Conservation (phyloP, 1,139 yeast genomes). For the Schwanniomyces etchellsii region DNA sequence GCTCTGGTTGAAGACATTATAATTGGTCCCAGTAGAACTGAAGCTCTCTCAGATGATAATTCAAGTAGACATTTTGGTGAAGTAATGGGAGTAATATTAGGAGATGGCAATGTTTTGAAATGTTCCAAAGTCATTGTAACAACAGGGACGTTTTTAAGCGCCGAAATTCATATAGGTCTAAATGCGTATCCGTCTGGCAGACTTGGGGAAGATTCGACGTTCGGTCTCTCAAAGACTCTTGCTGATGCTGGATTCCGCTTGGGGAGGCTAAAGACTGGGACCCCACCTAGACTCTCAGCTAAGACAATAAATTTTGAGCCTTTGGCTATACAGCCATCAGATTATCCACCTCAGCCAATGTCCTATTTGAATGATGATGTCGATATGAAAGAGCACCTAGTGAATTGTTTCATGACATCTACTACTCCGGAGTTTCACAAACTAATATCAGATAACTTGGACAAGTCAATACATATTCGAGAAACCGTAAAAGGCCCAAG, state of each 20-base stretch:
- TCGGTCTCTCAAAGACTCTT: slow-evolving; percentile 79
- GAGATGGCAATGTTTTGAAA: slow-evolving; percentile 55
- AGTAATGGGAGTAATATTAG: slow-evolving; percentile 68
- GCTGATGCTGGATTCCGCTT: slow-evolving; percentile 70
- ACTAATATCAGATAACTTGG: slow-evolving; percentile 62
- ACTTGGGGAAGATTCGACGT: slow-evolving; percentile 88
- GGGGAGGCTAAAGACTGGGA: slow-evolving; percentile 93
- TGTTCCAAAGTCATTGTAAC: slow-evolving; percentile 78
- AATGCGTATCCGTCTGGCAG: slow-evolving; percentile 83
- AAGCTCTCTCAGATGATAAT: slow-evolving; percentile 13
- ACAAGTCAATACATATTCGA: slow-evolving; percentile 80
- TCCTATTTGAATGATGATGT: slow-evolving; percentile 73
- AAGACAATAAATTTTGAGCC: slow-evolving; percentile 62
- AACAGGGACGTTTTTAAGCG: slow-evolving; percentile 93
- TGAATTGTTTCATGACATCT: slow-evolving; percentile 69
- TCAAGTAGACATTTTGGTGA: slow-evolving; percentile 35
- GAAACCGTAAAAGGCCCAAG: slow-evolving; percentile 97
- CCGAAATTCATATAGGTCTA: slow-evolving; percentile 89
- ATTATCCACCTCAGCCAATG: slow-evolving; percentile 82
- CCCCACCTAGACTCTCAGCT: slow-evolving; percentile 84
- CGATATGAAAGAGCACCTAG: slow-evolving; percentile 49
- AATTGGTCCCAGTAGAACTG: slow-evolving; percentile 41
- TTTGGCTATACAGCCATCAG: slow-evolving; percentile 69
- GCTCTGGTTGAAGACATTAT: slow-evolving; percentile 87
- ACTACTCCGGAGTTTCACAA: slow-evolving; percentile 77